Conservation (phyloP, 2,329 filamentous ascomycete species). For the Fusarium sp. region DNA sequence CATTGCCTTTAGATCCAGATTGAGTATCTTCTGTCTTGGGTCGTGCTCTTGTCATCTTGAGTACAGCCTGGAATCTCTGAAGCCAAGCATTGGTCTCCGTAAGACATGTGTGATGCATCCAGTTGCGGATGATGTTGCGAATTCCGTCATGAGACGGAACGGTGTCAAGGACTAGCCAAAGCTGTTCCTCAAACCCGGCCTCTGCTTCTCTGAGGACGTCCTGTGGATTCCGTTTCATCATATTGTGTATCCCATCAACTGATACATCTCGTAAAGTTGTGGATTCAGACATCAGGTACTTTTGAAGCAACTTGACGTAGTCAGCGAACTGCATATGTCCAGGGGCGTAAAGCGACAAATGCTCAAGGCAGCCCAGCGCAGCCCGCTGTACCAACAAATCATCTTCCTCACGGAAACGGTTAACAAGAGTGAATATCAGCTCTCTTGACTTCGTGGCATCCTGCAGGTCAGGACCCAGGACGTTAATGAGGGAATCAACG, state of each 20-base stretch:
- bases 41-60: conserved; percentile 85
- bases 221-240: conserved; percentile 92
- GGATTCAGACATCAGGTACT: conserved; percentile 76
- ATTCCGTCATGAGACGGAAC: conserved; percentile 80
- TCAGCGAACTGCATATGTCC: conserved; percentile 84
- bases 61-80: conserved; percentile 84
- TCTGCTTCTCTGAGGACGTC: conserved; percentile 82
- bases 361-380: conserved; percentile 85
- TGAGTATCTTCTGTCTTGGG: conserved; percentile 62
- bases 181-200: conserved; percentile 83
- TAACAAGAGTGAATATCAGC: conserved; percentile 86
- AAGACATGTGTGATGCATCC: conserved; percentile 90
- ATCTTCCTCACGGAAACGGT: conserved; percentile 82
- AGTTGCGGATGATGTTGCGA: conserved; percentile 89
- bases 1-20: conserved; percentile 56
- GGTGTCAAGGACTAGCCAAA: conserved; percentile 90
- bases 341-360: conserved; percentile 90
- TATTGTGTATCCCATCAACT: conserved; percentile 87
- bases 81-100: conserved; percentile 87
- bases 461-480: conserved; percentile 93
- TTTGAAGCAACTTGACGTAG: conserved; percentile 86
- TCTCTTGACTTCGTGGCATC: conserved; percentile 92
- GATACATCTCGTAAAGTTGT: conserved; percentile 79
- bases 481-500: conserved; percentile 95
- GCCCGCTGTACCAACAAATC: conserved; percentile 77